Evolutionary conservation across 192 early-diverging fungal genomes (phyloP).

Genomic region (Backusella morwellensis): DNA sequence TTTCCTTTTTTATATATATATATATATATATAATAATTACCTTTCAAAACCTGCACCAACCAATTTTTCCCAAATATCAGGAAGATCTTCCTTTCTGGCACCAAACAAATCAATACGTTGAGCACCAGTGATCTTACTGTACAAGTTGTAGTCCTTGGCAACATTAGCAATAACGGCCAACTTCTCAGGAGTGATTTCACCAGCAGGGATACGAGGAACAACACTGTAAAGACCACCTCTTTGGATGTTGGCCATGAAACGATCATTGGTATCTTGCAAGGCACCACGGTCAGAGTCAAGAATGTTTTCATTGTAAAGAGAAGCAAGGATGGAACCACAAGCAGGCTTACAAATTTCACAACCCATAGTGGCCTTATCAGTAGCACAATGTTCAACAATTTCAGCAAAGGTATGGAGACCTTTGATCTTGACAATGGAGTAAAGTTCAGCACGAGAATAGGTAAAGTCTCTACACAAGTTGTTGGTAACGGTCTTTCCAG

Average conservation of each 20-base stretch:
- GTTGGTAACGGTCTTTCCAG: slow-evolving; percentile 53
- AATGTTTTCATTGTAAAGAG: slow-evolving; percentile 64
- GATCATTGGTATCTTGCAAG: slow-evolving; percentile 70
- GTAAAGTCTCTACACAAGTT: slow-evolving; percentile 61
- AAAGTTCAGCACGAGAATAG: slow-evolving; percentile 57
- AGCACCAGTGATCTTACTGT: slow-evolving; percentile 70
- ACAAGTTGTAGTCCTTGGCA: slow-evolving; percentile 60
- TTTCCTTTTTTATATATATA: not conserved
- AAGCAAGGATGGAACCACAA: slow-evolving; percentile 62
- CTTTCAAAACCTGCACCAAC: slow-evolving; percentile 62
- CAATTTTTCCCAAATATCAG: slow-evolving; percentile 64
- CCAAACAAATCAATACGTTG: slow-evolving; percentile 65
- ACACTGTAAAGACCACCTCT: slow-evolving; percentile 66
- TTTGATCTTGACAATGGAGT: slow-evolving; percentile 59
- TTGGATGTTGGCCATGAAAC: slow-evolving; percentile 69
- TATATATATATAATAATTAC: not conserved
- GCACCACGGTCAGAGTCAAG: slow-evolving; percentile 42
- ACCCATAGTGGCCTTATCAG: slow-evolving; percentile 36
- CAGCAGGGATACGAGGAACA: slow-evolving; percentile 61
- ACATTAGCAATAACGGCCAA: slow-evolving; percentile 57
- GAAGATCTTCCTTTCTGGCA: slow-evolving; percentile 62
- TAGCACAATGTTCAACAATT: slow-evolving; percentile 46
- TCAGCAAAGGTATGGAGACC: slow-evolving; percentile 51
- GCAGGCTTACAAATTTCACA: slow-evolving; percentile 66
- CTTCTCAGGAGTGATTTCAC: slow-evolving; percentile 69